phyloP scores from a whole-genome alignment of 148 eudicot species.

The Polygonum aviculare region DNA sequence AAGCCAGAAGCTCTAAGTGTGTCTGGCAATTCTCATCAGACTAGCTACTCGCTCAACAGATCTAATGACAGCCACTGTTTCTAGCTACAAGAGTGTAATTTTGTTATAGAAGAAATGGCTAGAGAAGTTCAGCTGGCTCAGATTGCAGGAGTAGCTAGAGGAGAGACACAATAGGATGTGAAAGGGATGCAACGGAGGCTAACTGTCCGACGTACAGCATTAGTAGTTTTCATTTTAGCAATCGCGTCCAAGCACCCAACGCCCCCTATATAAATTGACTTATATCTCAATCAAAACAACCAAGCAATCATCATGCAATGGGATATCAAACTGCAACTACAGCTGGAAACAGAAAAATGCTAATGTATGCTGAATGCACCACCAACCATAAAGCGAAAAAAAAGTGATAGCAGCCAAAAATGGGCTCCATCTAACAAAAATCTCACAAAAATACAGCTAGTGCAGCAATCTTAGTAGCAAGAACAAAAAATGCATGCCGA shows the following conservation, averaged over 20 bases:
- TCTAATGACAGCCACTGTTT: neutral
- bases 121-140: neutral
- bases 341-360: neutral
- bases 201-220: too few relatives aligned
- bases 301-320: neutral
- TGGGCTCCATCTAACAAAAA: neutral
- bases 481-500: neutral
- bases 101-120: neutral
- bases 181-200: too few relatives aligned
- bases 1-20: neutral
- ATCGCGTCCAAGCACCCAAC: neutral
- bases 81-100: neutral
- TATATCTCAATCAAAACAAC: neutral
- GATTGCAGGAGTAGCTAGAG: neutral
- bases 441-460: neutral
- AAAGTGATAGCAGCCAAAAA: neutral
- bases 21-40: neutral
- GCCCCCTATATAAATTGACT: neutral
- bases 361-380: neutral
- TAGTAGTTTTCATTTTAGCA: neutral
- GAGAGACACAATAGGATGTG: too few relatives aligned
- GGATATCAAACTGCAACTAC: neutral
- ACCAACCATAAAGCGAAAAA: neutral
- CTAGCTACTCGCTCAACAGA: neutral
- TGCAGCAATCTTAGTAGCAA: neutral